Base-by-base conservation (phyloP, 345 rosid species). In the Syzygium oleosum region DNA sequence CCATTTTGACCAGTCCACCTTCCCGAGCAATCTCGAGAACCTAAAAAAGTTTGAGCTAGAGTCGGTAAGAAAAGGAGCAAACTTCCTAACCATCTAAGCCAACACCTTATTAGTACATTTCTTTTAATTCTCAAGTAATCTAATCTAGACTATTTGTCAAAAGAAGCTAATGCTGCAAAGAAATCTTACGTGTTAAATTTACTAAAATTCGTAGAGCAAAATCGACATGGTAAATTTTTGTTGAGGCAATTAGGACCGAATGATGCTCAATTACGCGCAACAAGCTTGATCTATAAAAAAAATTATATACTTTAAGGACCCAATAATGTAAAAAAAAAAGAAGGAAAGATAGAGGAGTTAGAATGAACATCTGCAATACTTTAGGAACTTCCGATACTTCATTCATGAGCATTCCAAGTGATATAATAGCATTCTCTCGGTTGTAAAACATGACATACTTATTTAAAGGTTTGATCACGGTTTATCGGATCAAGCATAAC, bases 381-480 rank as follows among this genome's bases (percentile, higher is more conserved):
- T 59, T 59, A 59, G 68, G 7, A 59, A 12, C 16, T 59, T 27
- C 5, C 3, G 31, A 59, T 3, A 0, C 14, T 59, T 13, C n/a
- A 61, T 61, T 0, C 19, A 61, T 6, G 34, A 61, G 10, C 12
- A 68, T 68, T 22, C 11, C 12, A 1, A 65, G 12, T 31, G 5
- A 29, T 31, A 31, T 31, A 3, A 29, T 15, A 15, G 2, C 19
- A 63, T 63, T 63, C 0, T 6, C 15, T 29, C 5, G 0, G 5
- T 9, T 3, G 3, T 29, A 63, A 29, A 29, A 29, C 5, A 3
- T 29, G 3, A 29, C 11, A 29, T 1, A 5, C 11, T 63, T 5
- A 43, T 43, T 43, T 43, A 43, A 43, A 43, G 1, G 1, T 43
- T 5, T 43, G 7, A 43, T 43, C 46, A 43, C 1, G 7, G 1